A percentile compares a stretch with the other conserved stretches of the same genome.
phyloP scores from a whole-genome alignment of 1,284 basidiomycete genomes.

The Termitomyces sp. region DNA sequence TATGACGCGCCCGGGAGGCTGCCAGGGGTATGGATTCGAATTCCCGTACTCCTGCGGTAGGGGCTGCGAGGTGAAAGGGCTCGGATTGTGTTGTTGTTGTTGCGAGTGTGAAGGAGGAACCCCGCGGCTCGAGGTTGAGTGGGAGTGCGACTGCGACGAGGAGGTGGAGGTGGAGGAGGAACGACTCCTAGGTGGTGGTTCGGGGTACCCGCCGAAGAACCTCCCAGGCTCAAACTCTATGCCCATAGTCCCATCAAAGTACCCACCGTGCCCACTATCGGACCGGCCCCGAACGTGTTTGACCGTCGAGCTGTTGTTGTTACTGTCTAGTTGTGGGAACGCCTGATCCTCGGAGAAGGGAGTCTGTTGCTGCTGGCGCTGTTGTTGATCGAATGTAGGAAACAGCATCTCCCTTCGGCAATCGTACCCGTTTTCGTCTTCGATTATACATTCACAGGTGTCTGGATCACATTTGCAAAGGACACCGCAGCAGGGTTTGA shows the following conservation, averaged over 20 bases:
- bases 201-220: neutral
- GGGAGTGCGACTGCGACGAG: conserved; percentile 4
- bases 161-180: conserved; percentile 15
- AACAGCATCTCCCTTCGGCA: conserved; percentile 18
- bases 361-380: neutral
- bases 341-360: neutral
- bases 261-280: neutral
- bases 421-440: conserved; percentile 17
- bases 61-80: conserved; percentile 8
- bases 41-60: conserved; percentile 1
- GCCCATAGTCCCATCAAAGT: neutral
- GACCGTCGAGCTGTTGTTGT: neutral
- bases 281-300: neutral
- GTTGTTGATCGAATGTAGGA: conserved; percentile 3
- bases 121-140: conserved; percentile 6
- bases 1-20: conserved; percentile 9
- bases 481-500: conserved; percentile 20
- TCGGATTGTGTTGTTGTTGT: neutral
- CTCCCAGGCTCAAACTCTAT: neutral
- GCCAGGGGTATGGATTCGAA: neutral
- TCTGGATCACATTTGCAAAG: conserved; percentile 21
- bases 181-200: conserved; percentile 12
- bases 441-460: conserved; percentile 15
- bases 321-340: neutral
- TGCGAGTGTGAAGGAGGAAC: neutral